These are phyloP conservation scores for Backusella westeae DNA, from an alignment of 192 early-diverging fungal species.

Conservation along the genomic window DNA sequence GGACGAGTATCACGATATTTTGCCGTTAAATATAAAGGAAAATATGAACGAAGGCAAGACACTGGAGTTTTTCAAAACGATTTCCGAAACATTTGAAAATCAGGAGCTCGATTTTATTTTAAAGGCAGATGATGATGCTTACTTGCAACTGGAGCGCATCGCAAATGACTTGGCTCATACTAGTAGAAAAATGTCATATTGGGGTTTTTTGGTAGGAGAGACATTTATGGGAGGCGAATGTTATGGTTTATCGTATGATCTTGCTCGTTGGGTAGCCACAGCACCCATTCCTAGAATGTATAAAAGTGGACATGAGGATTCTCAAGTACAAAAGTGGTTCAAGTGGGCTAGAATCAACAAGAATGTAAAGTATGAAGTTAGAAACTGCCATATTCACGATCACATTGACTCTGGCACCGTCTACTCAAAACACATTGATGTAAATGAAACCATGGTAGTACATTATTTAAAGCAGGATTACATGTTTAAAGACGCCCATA, in stretches of 20 bases:
- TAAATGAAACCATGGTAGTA: constrained; percentile 24
- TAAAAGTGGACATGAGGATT: constrained; percentile 32
- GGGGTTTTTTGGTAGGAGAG: constrained; percentile 30
- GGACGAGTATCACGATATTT: constrained; percentile 27
- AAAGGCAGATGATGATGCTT: constrained; percentile 39
- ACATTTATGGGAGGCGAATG: constrained; percentile 35
- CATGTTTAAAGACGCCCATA: constrained; percentile 19
- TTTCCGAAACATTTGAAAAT: constrained; percentile 14
- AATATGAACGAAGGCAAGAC: constrained; percentile 43
- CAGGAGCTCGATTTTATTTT: constrained; percentile 30
- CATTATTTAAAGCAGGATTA: constrained; percentile 25
- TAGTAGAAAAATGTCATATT: constrained; percentile 29
- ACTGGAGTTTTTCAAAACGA: constrained; percentile 32
- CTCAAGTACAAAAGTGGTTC: constrained; percentile 36
- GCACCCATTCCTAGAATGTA: constrained; percentile 17
- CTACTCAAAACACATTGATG: constrained; percentile 22
- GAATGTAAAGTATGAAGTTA: constrained; percentile 27
- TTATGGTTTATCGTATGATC: constrained; percentile 32
- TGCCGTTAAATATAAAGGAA: constrained; percentile 33
- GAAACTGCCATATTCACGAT: constrained; percentile 29
- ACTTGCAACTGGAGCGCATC: constrained; percentile 32
- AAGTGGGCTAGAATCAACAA: constrained; percentile 19
- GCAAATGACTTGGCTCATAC: constrained; percentile 26
- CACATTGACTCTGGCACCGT: constrained; percentile 24
- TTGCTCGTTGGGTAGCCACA: constrained; percentile 26